Evolutionary conservation across 148 eudicot species (phyloP).

Genomic region (Polygonum aviculare): DNA sequence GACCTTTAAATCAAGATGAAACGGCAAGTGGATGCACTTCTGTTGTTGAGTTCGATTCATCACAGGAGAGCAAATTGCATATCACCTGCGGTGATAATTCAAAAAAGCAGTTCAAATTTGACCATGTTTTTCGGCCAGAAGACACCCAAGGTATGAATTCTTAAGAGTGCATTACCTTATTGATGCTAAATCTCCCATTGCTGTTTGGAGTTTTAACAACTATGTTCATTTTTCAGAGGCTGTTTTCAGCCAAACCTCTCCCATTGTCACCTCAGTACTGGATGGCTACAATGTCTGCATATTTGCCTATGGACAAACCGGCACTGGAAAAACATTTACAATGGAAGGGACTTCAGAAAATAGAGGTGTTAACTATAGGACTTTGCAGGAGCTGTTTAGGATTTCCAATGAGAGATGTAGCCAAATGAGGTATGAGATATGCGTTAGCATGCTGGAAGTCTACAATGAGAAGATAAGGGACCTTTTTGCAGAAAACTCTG

Average conservation of each 20-base stretch:
- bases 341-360: conserved; percentile 91
- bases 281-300: conserved; percentile 77
- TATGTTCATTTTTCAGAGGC: conserved; percentile 45
- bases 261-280: conserved; percentile 63
- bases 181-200: not conserved
- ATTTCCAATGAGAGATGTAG: conserved; percentile 49
- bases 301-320: conserved; percentile 97
- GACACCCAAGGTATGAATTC: conserved; percentile 59
- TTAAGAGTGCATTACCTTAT: not conserved
- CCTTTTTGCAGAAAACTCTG: conserved; percentile 64
- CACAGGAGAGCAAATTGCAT: conserved; percentile 70
- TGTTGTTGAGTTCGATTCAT: conserved; percentile 59
- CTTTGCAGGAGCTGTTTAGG: conserved; percentile 73
- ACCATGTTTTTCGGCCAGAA: conserved; percentile 76
- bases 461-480: conserved; percentile 93
- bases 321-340: conserved; percentile 94
- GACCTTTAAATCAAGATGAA: conserved; percentile 72
- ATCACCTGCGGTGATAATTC: conserved; percentile 65
- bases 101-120: conserved; percentile 87
- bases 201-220: conserved; percentile 6
- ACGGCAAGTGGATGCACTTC: conserved; percentile 45
- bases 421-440: conserved; percentile 63
- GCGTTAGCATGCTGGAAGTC: conserved; percentile 96
- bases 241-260: conserved; percentile 59
- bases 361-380: conserved; percentile 91